Base-by-base conservation (phyloP, 1,139 yeast species). In the Candida neerlandica region DNA sequence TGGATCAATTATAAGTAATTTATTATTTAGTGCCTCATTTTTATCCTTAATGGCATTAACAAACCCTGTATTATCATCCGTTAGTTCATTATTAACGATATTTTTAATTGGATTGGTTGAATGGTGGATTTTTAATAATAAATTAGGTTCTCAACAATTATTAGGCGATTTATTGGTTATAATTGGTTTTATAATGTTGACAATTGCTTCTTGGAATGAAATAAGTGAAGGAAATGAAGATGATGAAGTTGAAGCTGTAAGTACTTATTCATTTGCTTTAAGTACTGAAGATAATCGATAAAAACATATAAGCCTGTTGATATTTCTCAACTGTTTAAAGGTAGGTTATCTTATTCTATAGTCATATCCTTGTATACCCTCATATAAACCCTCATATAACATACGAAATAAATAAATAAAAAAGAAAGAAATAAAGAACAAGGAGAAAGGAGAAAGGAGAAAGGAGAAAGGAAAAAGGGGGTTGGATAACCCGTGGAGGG, bases 21-120 rank as follows among this genome's bases (percentile, higher is more conserved):
- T 88, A 56, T 58, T 80, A 1, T 90, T 88, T 63, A 85, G 90
- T 43, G 87, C 89, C 2, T 75, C 87, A 40, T 89, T 90, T 59
- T 75, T 90, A 54, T 80, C 91, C 2, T 72, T 90, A 55, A 88
- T 89, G 87, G 86, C 96, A 0, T 76, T 90, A 51, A 90, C 96
- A 0, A 84, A 89, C 14, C 96, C 97, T 0, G 96, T 90, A 1
- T 74, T 90, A 46, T 86, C 96, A 1, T 84, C 94, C 0, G 96
- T 90, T 10, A 86, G 94, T 38, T 84, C 96, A 0, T 69, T 90
- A 51, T 73, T 89, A 47, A 88, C 96, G 0, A 90, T 91, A 18
- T 80, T 89, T 57, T 68, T 89, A 51, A 95, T 90, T 43, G 96
- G 96, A 0, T 48, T 88, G 3, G 86, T 84, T 16, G 96, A 90